Evolutionary conservation across 75 land plant genomes (phyloP), one percentile per base, ranked within the genome.

Genomic region (Azolla pinnata): DNA sequence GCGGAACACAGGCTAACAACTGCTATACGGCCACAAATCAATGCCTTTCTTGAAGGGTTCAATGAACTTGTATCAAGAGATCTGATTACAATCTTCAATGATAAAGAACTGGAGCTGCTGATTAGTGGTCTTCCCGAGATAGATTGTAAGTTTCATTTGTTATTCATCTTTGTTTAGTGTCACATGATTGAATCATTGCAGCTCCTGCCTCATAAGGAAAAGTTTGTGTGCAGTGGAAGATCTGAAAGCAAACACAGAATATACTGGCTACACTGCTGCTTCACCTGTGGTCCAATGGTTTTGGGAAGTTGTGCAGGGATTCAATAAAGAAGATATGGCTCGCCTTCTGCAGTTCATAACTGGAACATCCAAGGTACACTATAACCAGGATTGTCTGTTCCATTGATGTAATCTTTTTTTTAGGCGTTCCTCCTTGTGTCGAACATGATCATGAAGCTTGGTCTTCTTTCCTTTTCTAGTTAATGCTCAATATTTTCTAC

Each of bases 41-140:
- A 75, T 61, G 51, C 75, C 14, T 82, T 84, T 19, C 50, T 84
- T 33, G 88, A 84, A 33, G 88, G 88, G 1, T 84, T 82, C 64
- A 82, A 72, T 61, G 88, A 84, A 52, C 65, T 84, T 40, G 71
- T 84, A 31, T 67, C 86, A 16, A 59, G 77, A 49, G 82, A 84
- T 45, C 69, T 84, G 18, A 75, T 84, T 18, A 78, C 82, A 31
- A 79, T 84, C 27, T 84, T 84, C 55, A 84, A 84, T 72, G 88
- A 84, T 45, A 82, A 84, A 54, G 88, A 82, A 56, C 77, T 84
- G 19, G 88, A 84, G 71, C 82, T 84, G 32, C 61, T 84, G 29
- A 82, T 82, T 32, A 84, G 88, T 71, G 88, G 88, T 26, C 86
- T 84, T 31, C 86, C 88, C 28, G 88, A 84, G 57, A 82, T 84